Base-by-base conservation (phyloP, 305 asterid species). In the Fraxinus platypoda region DNA sequence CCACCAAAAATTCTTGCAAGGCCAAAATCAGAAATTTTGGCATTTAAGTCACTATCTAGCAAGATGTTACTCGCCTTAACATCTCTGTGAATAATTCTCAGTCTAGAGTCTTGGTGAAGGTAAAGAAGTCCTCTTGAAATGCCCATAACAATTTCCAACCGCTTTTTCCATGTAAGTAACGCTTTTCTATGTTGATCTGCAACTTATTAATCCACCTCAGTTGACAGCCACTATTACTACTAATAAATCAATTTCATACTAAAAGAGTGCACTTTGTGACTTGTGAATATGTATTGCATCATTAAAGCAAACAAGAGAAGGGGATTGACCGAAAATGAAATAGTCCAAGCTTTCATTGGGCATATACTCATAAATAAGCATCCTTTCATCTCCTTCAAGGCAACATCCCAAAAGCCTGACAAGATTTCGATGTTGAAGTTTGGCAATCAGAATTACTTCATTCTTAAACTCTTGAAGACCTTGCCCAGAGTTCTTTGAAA, bases 21-120 rank as follows among this genome's bases (percentile, higher is more conserved):
- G 74, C 85, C 85, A 59, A 82, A 82, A 64, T 82, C 85, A 0
- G 85, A 82, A 52, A 82, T 82, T 11, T 73, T 82, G 23, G 82
- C 62, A 3, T 77, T 82, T 37, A 82, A 70, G 41, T 82, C 79
- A 46, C 41, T 34, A 17, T 82, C 85, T 23, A 82, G 81, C 85
- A 17, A 82, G 78, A 52, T 62, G 71, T 62, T 62, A 9, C 71
- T 62, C 6, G 17, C 12, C 26, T 62, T 62, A 23, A 62, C 33
- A 62, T 30, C 33, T 30, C 33, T 30, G 33, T 30, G 33, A 30
- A 30, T 62, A 62, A 62, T 62, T 23, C 71, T 62, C 71, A 62
- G 26, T 62, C 71, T 62, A 2, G 71, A 62, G 31, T 62, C 71
- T 23, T 21, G 66, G 33, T 62, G 71, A 62, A 62, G 71, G 31